Evolutionary conservation across 371 early-diverging fungal genomes (phyloP).

Genomic region (Apophysomyces trapeziformis): DNA sequence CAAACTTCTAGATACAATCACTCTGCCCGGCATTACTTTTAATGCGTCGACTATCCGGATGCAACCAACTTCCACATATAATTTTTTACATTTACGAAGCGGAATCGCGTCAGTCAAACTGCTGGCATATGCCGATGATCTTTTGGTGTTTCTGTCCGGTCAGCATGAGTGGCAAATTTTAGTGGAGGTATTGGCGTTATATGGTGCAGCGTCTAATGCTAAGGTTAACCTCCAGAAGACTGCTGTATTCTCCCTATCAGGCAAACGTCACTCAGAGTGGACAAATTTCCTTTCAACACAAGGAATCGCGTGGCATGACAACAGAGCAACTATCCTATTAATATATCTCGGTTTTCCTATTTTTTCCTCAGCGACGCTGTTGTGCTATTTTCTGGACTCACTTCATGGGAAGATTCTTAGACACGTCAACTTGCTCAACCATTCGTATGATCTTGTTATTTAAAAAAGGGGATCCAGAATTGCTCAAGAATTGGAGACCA

Average conservation of each 20-base stretch:
- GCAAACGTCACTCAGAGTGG: not conserved
- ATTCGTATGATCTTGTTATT: too few relatives aligned
- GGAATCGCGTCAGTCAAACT: not conserved
- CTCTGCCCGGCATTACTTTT: not conserved
- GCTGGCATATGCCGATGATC: slow-evolving; percentile 21
- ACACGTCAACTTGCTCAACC: too few relatives aligned
- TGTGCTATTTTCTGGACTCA: too few relatives aligned
- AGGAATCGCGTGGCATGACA: too few relatives aligned
- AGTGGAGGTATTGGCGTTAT: not conserved
- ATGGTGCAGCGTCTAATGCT: slow-evolving; percentile 15
- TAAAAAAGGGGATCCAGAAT: too few relatives aligned
- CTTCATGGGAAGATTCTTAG: too few relatives aligned
- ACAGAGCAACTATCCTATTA: too few relatives aligned
- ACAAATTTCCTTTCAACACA: too few relatives aligned
- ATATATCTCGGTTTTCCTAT: too few relatives aligned
- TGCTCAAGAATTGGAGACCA: too few relatives aligned
- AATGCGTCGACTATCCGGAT: not conserved
- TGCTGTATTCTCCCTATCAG: slow-evolving; percentile 5
- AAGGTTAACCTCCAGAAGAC: slow-evolving; percentile 13
- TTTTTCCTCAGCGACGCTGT: too few relatives aligned
- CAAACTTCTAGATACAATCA: too few relatives aligned
- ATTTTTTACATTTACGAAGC: not conserved
- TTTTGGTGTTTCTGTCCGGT: slow-evolving; percentile 10
- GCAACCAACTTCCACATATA: not conserved
- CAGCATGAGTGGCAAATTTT: not conserved